These are phyloP conservation scores for Allomyces macrogynus DNA, from an alignment of 192 early-diverging fungal species.

Conservation along the genomic window DNA sequence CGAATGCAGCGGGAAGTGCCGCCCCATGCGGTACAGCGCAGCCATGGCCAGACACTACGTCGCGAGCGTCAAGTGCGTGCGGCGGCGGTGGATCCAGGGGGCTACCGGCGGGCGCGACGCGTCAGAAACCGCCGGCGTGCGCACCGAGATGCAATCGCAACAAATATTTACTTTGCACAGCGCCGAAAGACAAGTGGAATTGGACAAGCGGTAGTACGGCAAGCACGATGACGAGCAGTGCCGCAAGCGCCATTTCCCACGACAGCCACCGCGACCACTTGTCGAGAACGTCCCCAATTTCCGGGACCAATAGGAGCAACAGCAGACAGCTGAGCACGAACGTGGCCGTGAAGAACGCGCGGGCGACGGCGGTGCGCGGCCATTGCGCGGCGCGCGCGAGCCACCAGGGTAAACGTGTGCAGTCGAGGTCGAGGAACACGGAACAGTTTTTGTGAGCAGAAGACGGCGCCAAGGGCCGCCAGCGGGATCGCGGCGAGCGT, in stretches of 20 bases:
- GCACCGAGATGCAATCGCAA: too few relatives aligned
- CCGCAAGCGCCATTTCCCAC: slow-evolving; percentile 50
- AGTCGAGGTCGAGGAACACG: not conserved
- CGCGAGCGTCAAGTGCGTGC: slow-evolving; percentile 4
- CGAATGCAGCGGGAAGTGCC: slow-evolving; percentile 1
- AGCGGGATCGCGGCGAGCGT: not conserved
- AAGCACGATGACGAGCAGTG: slow-evolving; percentile 46
- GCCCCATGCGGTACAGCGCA: slow-evolving; percentile 4
- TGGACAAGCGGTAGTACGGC: slow-evolving; percentile 59
- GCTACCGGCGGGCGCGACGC: not conserved
- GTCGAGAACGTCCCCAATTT: slow-evolving; percentile 47
- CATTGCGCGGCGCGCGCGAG: slow-evolving; percentile 3
- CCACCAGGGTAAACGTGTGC: too few relatives aligned
- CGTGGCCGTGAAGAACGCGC: slow-evolving; percentile 52
- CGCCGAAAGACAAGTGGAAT: slow-evolving; percentile 32
- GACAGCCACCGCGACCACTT: slow-evolving; percentile 47
- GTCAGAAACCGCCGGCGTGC: slow-evolving; percentile 1
- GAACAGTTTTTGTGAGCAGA: not conserved
- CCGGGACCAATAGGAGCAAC: slow-evolving; percentile 65
- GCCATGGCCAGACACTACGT: slow-evolving; percentile 16
- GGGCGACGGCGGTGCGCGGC: slow-evolving; percentile 36
- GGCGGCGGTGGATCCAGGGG: not conserved
- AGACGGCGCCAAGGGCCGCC: not conserved
- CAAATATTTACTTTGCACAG: too few relatives aligned
- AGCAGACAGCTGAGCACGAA: slow-evolving; percentile 55